A percentile compares a stretch with the other conserved stretches of the same genome.
phyloP scores from a whole-genome alignment of 768 basidiomycete species.

The Rhizopogon vulgaris region DNA sequence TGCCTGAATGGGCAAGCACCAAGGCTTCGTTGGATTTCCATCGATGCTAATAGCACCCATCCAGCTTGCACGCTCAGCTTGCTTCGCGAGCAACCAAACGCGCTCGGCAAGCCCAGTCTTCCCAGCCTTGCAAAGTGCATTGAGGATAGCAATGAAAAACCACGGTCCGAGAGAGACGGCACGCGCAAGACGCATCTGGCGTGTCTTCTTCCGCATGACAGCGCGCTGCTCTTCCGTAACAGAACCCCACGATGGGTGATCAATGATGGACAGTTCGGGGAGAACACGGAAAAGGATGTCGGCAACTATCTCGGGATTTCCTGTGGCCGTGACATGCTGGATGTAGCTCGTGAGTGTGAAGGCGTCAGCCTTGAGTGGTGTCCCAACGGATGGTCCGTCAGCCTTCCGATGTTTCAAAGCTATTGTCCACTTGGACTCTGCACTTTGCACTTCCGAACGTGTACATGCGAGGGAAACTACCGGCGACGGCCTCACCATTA shows the following conservation, averaged over 20 bases:
- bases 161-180: conserved; percentile 51
- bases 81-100: conserved; percentile 56
- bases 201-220: conserved; percentile 17
- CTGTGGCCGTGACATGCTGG: conserved; percentile 42
- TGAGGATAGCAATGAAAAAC: conserved; percentile 53
- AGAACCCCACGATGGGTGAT: conserved; percentile 34
- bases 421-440: not conserved
- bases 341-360: conserved; percentile 50
- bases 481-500: conserved; percentile 11
- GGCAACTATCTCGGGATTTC: conserved; percentile 38
- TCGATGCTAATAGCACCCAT: conserved; percentile 12
- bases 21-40: conserved; percentile 34
- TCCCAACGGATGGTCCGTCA: not conserved
- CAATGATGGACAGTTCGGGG: conserved; percentile 41
- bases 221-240: conserved; percentile 19
- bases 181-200: conserved; percentile 30
- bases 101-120: conserved; percentile 50
- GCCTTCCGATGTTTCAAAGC: not conserved
- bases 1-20: conserved; percentile 59
- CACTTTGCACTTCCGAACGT: not conserved
- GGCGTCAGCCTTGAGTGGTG: conserved; percentile 29
- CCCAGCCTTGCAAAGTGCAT: conserved; percentile 53
- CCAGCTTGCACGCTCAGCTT: conserved; percentile 49
- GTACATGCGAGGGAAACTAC: not conserved
- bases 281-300: conserved; percentile 47